Percentiles rank a stretch among this genome's conserved stretches.
Conservation (phyloP, 257 asterid genomes). For the Ocimum tenuiflorum region DNA sequence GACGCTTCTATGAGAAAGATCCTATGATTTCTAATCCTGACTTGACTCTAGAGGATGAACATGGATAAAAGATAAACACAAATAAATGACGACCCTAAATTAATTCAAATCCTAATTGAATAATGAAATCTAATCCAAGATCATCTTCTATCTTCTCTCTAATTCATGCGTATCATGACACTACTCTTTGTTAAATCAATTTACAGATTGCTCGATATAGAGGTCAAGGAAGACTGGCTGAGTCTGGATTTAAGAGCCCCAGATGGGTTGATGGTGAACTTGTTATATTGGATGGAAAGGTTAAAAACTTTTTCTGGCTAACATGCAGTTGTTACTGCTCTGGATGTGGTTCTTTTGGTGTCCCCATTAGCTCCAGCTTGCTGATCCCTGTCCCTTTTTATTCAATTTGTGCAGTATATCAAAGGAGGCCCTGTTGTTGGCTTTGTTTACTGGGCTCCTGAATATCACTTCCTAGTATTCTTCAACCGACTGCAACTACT, state of each 20-base stretch:
- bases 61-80: too few relatives aligned
- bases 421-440: constrained; percentile 96
- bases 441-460: constrained; percentile 90
- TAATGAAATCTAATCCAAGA: too few relatives aligned
- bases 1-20: too few relatives aligned
- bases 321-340: background rate
- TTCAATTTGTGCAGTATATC: constrained; percentile 56
- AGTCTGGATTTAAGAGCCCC: constrained; percentile 74
- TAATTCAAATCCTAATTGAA: too few relatives aligned
- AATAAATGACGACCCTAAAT: too few relatives aligned
- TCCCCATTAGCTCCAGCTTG: background rate
- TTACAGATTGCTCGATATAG: constrained; percentile 85
- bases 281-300: constrained; percentile 94
- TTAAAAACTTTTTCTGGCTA: constrained; percentile 19
- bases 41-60: too few relatives aligned
- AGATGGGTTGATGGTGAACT: constrained; percentile 99
- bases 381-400: constrained; percentile 1
- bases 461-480: constrained; percentile 73
- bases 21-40: too few relatives aligned
- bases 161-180: too few relatives aligned
- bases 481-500: constrained; percentile 77
- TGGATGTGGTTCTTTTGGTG: background rate
- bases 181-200: constrained; percentile 2
- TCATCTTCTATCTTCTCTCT: too few relatives aligned
- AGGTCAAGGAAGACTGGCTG: constrained; percentile 95